Evolutionary conservation across 1,284 basidiomycete genomes (phyloP), one percentile per base, ranked within the genome.

Genomic region (Ceratobasidium sp.): DNA sequence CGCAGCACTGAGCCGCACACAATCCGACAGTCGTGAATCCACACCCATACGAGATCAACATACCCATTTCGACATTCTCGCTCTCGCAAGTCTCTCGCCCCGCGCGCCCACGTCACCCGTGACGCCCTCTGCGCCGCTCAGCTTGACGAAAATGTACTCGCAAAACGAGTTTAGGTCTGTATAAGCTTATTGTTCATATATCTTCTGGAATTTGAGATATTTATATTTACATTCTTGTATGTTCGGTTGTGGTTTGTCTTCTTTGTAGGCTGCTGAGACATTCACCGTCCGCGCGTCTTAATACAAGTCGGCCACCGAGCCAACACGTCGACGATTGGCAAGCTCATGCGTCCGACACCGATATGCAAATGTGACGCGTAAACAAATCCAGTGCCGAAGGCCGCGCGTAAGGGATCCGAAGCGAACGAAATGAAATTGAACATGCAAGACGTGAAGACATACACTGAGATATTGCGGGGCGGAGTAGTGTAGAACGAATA

Each of bases 91-190:
- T 25, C 15, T 62, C 15, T 62, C 58, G 8, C 58, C 58, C 22
- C 58, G 58, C 10, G 58, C 58, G 12, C 58, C 58, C 27, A 62
- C 58, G 13, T 62, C 58, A 13, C 58, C 58, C 27, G 29, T 62
- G 20, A 40, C 58, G 43, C 58, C 58, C 29, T 29, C 42, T 27
- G 58, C 58, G n/a, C 58, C 58, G 3, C 58, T 62, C 4, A 62
- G 40, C n/a, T 35, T 69, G 3, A 60, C 68, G n/a, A 69, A 69
- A 47, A 69, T 53, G 47, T 69, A 69, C 56, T 69, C 68, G 22
- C 57, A 62, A 50, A 69, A 69, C 68, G 68, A 69, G 45, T 69
- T 69, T 43, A 49, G 68, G 58, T 43, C 68, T 69, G 42, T 60
- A 60, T 53, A 47, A 57, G n/a, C 35, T 52, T 60, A 32, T 42